Percentiles rank a stretch among this genome's conserved stretches.
These are phyloP conservation scores for Hanseniaspora uvarum DNA, from an alignment of 1,139 yeast genomes.

Conservation along the genomic window DNA sequence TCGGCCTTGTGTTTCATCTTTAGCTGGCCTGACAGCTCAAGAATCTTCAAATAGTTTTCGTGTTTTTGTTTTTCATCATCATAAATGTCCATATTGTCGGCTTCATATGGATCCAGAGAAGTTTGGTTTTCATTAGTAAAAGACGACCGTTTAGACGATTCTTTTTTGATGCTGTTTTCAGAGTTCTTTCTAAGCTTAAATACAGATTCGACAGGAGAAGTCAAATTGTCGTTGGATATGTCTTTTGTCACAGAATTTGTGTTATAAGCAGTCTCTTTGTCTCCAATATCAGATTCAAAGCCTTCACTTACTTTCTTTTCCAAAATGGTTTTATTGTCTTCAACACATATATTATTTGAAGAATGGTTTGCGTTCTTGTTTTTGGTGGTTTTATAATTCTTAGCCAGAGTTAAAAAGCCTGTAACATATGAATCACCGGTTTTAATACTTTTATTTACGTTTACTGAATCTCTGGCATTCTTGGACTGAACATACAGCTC, in stretches of 20 bases:
- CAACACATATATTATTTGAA: background rate
- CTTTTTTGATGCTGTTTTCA: background rate
- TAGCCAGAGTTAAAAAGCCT: constrained; percentile 15
- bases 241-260: background rate
- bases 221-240: background rate
- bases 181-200: background rate
- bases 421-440: constrained; percentile 16
- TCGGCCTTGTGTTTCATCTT: background rate
- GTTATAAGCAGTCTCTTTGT: background rate
- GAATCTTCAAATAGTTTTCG: background rate
- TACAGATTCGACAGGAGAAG: background rate
- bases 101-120: background rate
- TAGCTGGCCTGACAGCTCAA: background rate
- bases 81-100: background rate
- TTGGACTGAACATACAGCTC: constrained; percentile 46
- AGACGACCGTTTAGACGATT: background rate
- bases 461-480: constrained; percentile 29
- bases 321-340: background rate
- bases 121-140: background rate
- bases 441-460: constrained; percentile 28
- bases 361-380: background rate
- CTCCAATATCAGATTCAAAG: background rate
- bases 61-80: background rate
- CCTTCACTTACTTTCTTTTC: background rate
- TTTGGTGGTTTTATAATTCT: constrained; percentile 6